phyloP scores from a whole-genome alignment of 2,329 filamentous ascomycete species.

The Herpotrichia juniperi region DNA sequence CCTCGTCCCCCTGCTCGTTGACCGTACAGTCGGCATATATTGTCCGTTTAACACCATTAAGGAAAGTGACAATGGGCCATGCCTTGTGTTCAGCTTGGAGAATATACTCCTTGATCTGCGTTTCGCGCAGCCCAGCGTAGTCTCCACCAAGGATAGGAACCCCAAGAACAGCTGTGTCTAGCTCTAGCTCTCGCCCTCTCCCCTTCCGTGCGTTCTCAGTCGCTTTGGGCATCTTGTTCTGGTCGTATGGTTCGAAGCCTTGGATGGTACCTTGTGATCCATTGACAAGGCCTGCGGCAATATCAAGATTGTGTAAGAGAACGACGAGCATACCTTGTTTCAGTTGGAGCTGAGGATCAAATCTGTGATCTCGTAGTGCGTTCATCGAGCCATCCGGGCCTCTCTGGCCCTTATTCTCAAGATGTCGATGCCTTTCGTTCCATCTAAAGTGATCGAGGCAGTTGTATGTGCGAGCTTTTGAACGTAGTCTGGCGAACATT shows the following conservation, averaged over 20 bases:
- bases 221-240: constrained; percentile 25
- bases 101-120: constrained; percentile 45
- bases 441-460: constrained; percentile 52
- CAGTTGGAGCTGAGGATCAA: constrained; percentile 51
- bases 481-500: constrained; percentile 38
- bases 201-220: background rate
- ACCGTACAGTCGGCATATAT: constrained; percentile 61
- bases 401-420: constrained; percentile 19
- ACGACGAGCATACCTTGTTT: constrained; percentile 61
- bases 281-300: constrained; percentile 37
- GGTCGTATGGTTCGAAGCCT: constrained; percentile 45
- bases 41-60: constrained; percentile 52
- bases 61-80: constrained; percentile 62
- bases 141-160: constrained; percentile 28
- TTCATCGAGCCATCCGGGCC: constrained; percentile 32
- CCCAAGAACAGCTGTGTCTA: background rate
- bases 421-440: constrained; percentile 33
- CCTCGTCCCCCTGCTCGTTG: constrained; percentile 52
- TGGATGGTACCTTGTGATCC: constrained; percentile 41
- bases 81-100: constrained; percentile 32
- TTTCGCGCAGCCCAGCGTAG: constrained; percentile 44
- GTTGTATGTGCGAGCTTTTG: constrained; percentile 28
- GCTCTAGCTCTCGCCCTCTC: background rate
- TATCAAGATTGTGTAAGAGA: constrained; percentile 46
- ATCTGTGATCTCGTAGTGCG: constrained; percentile 54